A percentile compares a stretch with the other conserved stretches of the same genome.
Evolutionary conservation across 106 monocot species (phyloP).

Genomic region (Hemerocallis citrina): DNA sequence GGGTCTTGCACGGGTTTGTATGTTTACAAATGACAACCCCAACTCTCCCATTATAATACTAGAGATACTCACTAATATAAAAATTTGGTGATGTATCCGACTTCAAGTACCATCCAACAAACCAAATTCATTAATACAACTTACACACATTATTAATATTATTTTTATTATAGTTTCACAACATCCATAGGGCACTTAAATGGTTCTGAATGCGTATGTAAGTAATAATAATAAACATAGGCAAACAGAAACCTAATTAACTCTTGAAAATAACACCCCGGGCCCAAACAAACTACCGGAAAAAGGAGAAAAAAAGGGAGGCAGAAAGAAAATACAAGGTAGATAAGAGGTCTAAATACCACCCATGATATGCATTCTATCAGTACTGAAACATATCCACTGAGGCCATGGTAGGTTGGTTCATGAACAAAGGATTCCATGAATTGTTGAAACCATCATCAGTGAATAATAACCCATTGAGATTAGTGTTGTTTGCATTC

Average conservation of each 20-base stretch:
- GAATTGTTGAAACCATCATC: background rate
- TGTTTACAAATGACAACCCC: too few relatives aligned
- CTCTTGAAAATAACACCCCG: background rate
- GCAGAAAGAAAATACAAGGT: background rate
- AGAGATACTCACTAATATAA: too few relatives aligned
- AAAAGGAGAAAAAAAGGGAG: background rate
- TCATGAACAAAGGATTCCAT: conserved; percentile 17
- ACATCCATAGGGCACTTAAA: background rate
- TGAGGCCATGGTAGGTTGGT: conserved; percentile 34
- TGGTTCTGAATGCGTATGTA: background rate
- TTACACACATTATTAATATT: too few relatives aligned
- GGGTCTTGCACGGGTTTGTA: too few relatives aligned
- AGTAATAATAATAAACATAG: background rate
- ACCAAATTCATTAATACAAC: too few relatives aligned
- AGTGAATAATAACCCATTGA: background rate
- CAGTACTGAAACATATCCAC: conserved; percentile 31
- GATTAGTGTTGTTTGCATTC: background rate
- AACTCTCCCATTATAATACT: too few relatives aligned
- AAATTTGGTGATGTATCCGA: too few relatives aligned
- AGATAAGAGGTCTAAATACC: background rate
- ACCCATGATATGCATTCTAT: conserved; percentile 5
- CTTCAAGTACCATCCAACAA: too few relatives aligned
- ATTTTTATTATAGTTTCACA: background rate
- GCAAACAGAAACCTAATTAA: background rate
- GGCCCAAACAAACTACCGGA: background rate